Evolutionary conservation across 345 rosid genomes (phyloP), one percentile per base, ranked within the genome.

Genomic region (Cardamine occulta): DNA sequence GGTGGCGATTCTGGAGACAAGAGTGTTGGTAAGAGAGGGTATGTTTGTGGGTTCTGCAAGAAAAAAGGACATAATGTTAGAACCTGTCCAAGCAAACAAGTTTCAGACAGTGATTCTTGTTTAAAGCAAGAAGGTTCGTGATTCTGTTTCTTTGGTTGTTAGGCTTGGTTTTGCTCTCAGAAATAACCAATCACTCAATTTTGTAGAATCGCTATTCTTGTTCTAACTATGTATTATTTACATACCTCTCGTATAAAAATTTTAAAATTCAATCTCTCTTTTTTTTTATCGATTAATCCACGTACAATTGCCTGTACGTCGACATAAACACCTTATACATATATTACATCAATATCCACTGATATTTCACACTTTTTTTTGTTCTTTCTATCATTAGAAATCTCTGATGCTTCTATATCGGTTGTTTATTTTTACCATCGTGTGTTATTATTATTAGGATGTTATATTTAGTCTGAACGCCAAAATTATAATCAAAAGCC

Each of bases 11-110:
- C 15, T 12, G 59, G 2, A 7, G 63, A 14, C 8, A 45, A 42
- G 66, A 62, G 65, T 73, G 51, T 74, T 59, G 53, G 42, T 12
- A 76, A 68, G 23, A 74, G 85, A 74, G 19, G 5, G 5, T 83
- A 80, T 74, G 78, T 80, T 19, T 89, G 97, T 79, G 68, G 85
- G 47, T 66, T 81, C 18, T 91, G 93, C 63, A 39, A 67, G 71
- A 65, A 67, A 59, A 63, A 65, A 24, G 87, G 94, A 37, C 88
- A 91, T 49, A 88, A 86, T 66, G 61, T 54, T 44, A 80, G 91
- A 82, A 86, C 86, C 8, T 89, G 92, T 80, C 84, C 84, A 56
- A 52, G 67, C 28, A 87, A 74, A 79, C 56, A 3, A 59, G 73
- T 64, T 56, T 70, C 29, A 35, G 66, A 63, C 4, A 60, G 7